Evolutionary conservation across 805 yeast genomes (phyloP).

Genomic region (Teunomyces gatunensis): DNA sequence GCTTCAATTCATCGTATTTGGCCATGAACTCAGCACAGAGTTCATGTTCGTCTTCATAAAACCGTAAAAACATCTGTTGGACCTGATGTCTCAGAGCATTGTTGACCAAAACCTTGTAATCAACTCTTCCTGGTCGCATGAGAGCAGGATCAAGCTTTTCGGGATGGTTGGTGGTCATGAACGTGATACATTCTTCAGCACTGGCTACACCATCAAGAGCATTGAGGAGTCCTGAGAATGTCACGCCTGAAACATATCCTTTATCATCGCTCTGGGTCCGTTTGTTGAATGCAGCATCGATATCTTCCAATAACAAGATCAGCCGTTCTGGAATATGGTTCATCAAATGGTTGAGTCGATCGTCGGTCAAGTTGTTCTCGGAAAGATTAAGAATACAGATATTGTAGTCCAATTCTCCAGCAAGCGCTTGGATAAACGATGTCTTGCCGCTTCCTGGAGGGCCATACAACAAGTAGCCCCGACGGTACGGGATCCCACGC

Average conservation of each 20-base stretch:
- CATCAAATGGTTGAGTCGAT: conserved; percentile 90
- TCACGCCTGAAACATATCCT: conserved; percentile 85
- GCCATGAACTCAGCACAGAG: conserved; percentile 52
- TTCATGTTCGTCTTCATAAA: conserved; percentile 63
- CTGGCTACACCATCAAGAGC: conserved; percentile 97
- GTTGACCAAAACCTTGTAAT: conserved; percentile 74
- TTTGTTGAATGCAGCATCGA: conserved; percentile 91
- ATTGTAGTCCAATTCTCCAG: conserved; percentile 94
- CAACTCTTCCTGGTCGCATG: conserved; percentile 92
- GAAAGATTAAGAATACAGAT: conserved; percentile 90
- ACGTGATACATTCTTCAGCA: conserved; percentile 93
- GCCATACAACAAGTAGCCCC: conserved; percentile 92
- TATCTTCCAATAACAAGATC: conserved; percentile 81
- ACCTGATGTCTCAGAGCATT: conserved; percentile 87
- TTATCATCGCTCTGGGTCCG: conserved; percentile 73
- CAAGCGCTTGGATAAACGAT: conserved; percentile 91
- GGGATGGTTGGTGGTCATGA: conserved; percentile 98
- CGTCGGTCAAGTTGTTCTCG: conserved; percentile 91
- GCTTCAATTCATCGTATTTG: conserved; percentile 45
- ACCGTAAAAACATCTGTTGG: conserved; percentile 78
- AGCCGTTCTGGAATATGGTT: conserved; percentile 92
- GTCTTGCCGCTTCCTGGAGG: conserved; percentile 99
- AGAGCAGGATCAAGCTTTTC: conserved; percentile 91
- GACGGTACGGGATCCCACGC: conserved; percentile 95
- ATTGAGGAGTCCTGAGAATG: conserved; percentile 89